Conservation (phyloP, 441 rosid genomes). For the Syzygium malaccense region DNA sequence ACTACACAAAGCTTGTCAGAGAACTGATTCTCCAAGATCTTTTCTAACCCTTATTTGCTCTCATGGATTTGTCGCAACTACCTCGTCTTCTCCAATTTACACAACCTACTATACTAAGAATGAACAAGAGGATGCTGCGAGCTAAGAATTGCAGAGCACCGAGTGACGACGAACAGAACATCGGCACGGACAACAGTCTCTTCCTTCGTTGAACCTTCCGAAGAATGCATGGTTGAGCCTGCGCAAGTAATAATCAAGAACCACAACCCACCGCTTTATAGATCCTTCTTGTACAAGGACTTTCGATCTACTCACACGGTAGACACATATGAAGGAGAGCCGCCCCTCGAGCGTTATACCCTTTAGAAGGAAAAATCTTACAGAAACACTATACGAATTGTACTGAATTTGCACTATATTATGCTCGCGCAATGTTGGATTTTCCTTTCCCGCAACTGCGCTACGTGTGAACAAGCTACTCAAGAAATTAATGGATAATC, state of each 20-base stretch:
- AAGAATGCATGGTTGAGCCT: constrained; percentile 10
- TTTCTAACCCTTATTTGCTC: too few relatives aligned
- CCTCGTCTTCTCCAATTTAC: too few relatives aligned
- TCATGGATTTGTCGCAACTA: too few relatives aligned
- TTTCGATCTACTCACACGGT: background rate
- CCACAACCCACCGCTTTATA: constrained; percentile 6
- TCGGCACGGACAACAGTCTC: constrained; percentile 8
- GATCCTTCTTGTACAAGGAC: constrained; percentile 6
- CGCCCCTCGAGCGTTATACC: background rate
- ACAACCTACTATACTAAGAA: too few relatives aligned
- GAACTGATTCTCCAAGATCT: too few relatives aligned
- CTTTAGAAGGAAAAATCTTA: too few relatives aligned
- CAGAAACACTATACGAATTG: too few relatives aligned
- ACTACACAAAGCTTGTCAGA: too few relatives aligned
- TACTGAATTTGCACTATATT: background rate
- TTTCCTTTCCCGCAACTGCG: background rate
- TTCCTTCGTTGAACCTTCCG: background rate
- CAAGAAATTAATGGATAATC: background rate
- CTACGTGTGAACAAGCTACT: background rate
- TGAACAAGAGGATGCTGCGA: background rate
- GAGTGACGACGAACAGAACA: constrained; percentile 13
- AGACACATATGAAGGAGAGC: background rate
- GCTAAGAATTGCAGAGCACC: constrained; percentile 10
- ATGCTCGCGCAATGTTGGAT: background rate
- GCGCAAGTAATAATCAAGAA: background rate